Conservation (phyloP, 2,329 filamentous ascomycete genomes). For the Ampelomyces quisqualis region DNA sequence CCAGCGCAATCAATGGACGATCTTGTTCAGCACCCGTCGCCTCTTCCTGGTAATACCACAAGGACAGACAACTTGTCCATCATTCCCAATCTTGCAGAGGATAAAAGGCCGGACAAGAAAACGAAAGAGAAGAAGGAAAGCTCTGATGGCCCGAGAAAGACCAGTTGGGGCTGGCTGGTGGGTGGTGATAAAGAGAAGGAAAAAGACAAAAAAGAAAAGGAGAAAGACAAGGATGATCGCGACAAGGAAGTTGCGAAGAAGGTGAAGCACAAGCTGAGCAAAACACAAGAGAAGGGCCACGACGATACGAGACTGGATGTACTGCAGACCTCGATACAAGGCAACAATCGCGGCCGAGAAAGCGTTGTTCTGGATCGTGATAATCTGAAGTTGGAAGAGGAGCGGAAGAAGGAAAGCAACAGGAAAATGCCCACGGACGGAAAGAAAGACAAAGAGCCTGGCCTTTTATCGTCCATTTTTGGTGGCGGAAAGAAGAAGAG, state of each 20-base stretch:
- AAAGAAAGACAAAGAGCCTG: constrained; percentile 85
- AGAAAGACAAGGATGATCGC: constrained; percentile 47
- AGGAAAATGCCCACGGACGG: constrained; percentile 67
- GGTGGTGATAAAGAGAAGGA: constrained; percentile 71
- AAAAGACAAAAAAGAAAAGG: constrained; percentile 55
- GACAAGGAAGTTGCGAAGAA: constrained; percentile 45
- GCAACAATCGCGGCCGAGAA: constrained; percentile 64
- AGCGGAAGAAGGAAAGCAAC: constrained; percentile 76
- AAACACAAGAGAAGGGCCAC: constrained; percentile 56
- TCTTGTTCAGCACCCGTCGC: constrained; percentile 64
- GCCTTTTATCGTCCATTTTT: constrained; percentile 92
- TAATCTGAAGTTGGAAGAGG: constrained; percentile 71
- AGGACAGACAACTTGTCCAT: constrained; percentile 78
- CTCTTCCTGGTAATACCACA: constrained; percentile 65
- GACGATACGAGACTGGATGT: constrained; percentile 84
- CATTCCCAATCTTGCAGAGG: constrained; percentile 71
- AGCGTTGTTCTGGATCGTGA: constrained; percentile 83
- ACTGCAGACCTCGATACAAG: constrained; percentile 82
- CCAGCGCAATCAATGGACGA: constrained; percentile 61
- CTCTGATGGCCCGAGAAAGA: constrained; percentile 68
- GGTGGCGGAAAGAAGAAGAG: constrained; percentile 85
- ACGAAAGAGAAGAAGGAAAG: constrained; percentile 70
- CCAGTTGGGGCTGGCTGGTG: constrained; percentile 77
- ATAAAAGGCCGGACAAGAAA: constrained; percentile 73
- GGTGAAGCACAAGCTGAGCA: constrained; percentile 66